Base-by-base conservation (phyloP, 163 green algal genomes). In the Scenedesmus sp. region DNA sequence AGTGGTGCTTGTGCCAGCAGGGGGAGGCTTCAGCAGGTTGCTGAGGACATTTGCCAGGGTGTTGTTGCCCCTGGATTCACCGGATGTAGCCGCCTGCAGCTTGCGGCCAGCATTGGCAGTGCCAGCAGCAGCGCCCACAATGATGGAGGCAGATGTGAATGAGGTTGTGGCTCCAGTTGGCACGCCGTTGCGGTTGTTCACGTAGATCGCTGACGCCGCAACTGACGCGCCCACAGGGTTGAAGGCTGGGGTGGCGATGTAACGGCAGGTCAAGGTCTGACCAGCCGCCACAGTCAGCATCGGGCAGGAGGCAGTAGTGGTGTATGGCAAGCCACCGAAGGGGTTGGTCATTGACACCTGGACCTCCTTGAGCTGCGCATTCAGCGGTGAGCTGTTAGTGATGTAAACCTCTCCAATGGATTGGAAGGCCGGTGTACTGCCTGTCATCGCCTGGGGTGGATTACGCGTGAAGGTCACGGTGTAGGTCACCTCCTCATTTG, bases 391-490 rank as follows among this genome's bases (percentile, higher is more conserved):
- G 26, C 18, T 82, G 84, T 93, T 93, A 26, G 67, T 87, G n/a
- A 93, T 59, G 52, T 77, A 88, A 20, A 90, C 90, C 12, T 90
- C 84, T n/a, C 90, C 90, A 20, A 62, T n/a, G 0, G 79, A 57
- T 55, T 91, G 84, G 85, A 91, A 93, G 10, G 90, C 85, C 1
- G 90, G 85, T 2, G 23, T 76, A 54, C 64, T 83, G 13, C 62
- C 54, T 9, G 18, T 52, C 5, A 91, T 34, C 59, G 18, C 76
- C 2, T n/a, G 18, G 10, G 90, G 90, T 55, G 85, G 34, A n/a
- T n/a, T 91, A n/a, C 90, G 85, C 3, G 85, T 93, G 85, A 86
- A 93, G 34, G 85, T 91, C 12, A 93, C 90, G 18, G 12, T 84
- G 85, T 93, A 93, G 0, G 76, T 91, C 9, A 93, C 76, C 55